These are phyloP conservation scores for Fusarium torulosum DNA, from an alignment of 2,329 filamentous ascomycete species.

Conservation along the genomic window DNA sequence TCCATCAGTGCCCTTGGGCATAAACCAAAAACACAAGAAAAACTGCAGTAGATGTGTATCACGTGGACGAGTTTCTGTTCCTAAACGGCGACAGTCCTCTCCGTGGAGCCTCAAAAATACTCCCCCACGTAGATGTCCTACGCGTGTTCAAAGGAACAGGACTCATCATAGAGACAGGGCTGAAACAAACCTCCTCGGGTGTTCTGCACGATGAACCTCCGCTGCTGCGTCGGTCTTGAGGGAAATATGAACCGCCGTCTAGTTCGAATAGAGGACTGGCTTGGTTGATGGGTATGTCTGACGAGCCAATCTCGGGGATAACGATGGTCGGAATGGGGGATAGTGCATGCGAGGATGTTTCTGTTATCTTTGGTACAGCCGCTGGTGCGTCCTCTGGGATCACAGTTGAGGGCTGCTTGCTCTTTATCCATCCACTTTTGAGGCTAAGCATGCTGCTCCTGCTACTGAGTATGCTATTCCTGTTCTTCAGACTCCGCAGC, in stretches of 20 bases:
- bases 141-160: neutral
- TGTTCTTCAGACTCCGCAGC: conserved; percentile 37
- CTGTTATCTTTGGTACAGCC: neutral
- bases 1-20: conserved; percentile 10
- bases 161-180: neutral
- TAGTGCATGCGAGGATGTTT: neutral
- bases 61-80: neutral
- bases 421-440: conserved; percentile 47
- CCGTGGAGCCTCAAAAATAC: conserved; percentile 17
- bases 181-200: conserved; percentile 1
- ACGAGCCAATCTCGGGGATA: conserved; percentile 11
- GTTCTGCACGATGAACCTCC: conserved; percentile 23
- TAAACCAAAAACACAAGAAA: neutral
- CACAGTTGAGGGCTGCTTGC: conserved; percentile 22
- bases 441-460: conserved; percentile 45
- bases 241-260: neutral
- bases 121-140: conserved; percentile 15
- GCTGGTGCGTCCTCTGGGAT: neutral
- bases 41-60: neutral
- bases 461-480: conserved; percentile 42
- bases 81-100: conserved; percentile 11
- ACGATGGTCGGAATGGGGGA: conserved; percentile 10
- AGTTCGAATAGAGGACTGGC: conserved; percentile 10
- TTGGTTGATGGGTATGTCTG: conserved; percentile 7
- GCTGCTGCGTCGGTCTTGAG: conserved; percentile 24